Evolutionary conservation across 345 rosid genomes (phyloP).

Genomic region (Mangifera indica): DNA sequence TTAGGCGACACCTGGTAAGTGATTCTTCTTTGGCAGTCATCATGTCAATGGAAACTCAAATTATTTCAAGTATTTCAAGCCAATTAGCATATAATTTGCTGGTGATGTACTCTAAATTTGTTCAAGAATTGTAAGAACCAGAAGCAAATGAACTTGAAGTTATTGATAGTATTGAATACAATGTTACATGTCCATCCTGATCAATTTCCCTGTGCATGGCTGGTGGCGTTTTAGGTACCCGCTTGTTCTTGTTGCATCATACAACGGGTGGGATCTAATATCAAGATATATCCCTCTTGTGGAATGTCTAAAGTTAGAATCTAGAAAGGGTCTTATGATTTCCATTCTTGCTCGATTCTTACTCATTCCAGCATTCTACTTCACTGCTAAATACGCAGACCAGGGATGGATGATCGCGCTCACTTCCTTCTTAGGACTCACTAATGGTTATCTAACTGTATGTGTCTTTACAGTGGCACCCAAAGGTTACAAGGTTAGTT

Average conservation of each 20-base stretch:
- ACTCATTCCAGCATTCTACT: conserved; percentile 79
- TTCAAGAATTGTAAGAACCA: too few relatives aligned
- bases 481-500: conserved; percentile 76
- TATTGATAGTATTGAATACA: too few relatives aligned
- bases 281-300: background rate
- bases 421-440: conserved; percentile 59
- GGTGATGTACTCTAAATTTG: too few relatives aligned
- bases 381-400: conserved; percentile 79
- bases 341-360: conserved; percentile 55
- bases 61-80: background rate
- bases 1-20: conserved; percentile 52
- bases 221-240: conserved; percentile 49
- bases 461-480: conserved; percentile 83
- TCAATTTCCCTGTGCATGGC: background rate
- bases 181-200: too few relatives aligned
- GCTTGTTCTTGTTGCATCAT: conserved; percentile 63
- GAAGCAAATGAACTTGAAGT: too few relatives aligned
- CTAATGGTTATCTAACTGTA: conserved; percentile 80
- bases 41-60: background rate
- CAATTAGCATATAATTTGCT: background rate
- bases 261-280: conserved; percentile 65
- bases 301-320: conserved; percentile 44
- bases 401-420: conserved; percentile 93
- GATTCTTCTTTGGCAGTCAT: background rate
- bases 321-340: conserved; percentile 55